phyloP scores from a whole-genome alignment of 2,329 filamentous ascomycete species.

The Mariannaea elegans region DNA sequence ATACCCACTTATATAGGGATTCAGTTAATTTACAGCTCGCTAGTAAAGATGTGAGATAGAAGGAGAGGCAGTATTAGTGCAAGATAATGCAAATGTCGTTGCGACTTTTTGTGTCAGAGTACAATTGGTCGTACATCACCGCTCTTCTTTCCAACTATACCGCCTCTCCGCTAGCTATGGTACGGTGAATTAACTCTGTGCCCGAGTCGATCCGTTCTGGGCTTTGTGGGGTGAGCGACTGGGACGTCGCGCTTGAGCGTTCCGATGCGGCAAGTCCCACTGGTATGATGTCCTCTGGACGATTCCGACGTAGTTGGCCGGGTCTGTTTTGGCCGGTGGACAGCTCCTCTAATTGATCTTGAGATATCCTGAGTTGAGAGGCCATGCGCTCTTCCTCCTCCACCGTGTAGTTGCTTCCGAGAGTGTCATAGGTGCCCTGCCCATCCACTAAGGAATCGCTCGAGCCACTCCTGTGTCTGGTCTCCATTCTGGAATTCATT shows the following conservation, averaged over 20 bases:
- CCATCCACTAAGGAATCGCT: conserved; percentile 2
- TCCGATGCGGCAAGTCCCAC: background rate
- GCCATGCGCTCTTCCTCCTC: conserved; percentile 55
- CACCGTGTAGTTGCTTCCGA: conserved; percentile 67
- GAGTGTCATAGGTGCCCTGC: conserved; percentile 48
- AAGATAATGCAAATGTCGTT: too few relatives aligned
- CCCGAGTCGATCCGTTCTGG: conserved; percentile 55
- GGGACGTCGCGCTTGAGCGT: background rate
- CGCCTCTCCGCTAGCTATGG: conserved; percentile 59
- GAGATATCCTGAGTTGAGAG: conserved; percentile 34
- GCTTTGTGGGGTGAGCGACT: conserved; percentile 37
- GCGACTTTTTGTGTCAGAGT: too few relatives aligned
- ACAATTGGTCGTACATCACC: conserved; percentile 10
- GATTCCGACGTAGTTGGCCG: background rate
- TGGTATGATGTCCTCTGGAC: conserved; percentile 8
- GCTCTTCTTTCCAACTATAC: conserved; percentile 61
- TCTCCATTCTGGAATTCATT: conserved; percentile 15
- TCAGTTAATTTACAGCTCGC: too few relatives aligned
- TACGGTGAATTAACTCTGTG: conserved; percentile 58
- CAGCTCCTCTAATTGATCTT: background rate
- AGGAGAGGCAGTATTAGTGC: too few relatives aligned
- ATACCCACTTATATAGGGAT: too few relatives aligned
- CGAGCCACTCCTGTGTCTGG: conserved; percentile 11
- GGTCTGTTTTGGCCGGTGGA: background rate
- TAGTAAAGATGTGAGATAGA: too few relatives aligned